phyloP scores from a whole-genome alignment of 306 rosid genomes.

The Pachyrhizus erosus region DNA sequence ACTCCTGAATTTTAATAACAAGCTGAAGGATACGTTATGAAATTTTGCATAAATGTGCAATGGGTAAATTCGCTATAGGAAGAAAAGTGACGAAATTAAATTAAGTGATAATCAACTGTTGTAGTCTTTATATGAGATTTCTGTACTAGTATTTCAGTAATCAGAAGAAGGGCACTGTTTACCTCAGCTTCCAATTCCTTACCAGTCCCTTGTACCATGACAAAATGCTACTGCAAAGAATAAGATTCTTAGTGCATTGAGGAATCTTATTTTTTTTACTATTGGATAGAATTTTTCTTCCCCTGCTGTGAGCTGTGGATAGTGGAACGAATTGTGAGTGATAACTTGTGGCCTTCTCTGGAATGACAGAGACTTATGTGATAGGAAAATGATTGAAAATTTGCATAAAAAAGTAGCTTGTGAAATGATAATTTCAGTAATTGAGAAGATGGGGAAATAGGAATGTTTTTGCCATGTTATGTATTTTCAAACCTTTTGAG shows the following conservation, averaged over 20 bases:
- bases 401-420: not conserved
- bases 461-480: not conserved
- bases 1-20: no score
- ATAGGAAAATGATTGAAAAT: not conserved
- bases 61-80: no score
- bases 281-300: not conserved
- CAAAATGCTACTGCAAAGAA: not conserved
- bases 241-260: not conserved
- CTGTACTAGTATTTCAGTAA: no score
- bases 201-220: no score
- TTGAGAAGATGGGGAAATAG: not conserved
- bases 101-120: no score
- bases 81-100: no score
- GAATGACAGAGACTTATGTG: not conserved
- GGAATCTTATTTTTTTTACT: not conserved
- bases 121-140: no score
- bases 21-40: not conserved
- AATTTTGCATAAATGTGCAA: not conserved
- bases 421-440: not conserved
- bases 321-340: slow-evolving; percentile 2
- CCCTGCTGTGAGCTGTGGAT: not conserved
- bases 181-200: no score
- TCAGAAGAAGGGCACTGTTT: no score
- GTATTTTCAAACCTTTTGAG: not conserved
- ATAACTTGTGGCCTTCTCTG: slow-evolving; percentile 17